A percentile compares a stretch with the other conserved stretches of the same genome.
Evolutionary conservation across 1,284 basidiomycete species (phyloP).

Genomic region (Paramarasmius palmivorus): DNA sequence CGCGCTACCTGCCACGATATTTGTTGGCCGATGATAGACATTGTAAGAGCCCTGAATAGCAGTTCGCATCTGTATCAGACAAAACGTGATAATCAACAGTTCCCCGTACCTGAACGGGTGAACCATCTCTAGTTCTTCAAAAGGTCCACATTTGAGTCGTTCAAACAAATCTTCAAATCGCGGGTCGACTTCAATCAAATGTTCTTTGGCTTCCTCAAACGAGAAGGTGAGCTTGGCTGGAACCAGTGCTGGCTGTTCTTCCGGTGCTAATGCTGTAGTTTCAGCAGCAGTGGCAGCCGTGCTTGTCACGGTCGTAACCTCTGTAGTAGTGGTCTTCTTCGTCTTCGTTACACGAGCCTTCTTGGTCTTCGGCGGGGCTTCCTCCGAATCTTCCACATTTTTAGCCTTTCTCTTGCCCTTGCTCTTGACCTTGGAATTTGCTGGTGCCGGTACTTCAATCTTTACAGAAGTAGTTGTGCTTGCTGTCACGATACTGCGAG

Average conservation of each 20-base stretch:
- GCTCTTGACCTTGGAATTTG: constrained; percentile 13
- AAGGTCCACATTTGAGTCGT: constrained; percentile 70
- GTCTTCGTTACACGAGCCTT: constrained; percentile 12
- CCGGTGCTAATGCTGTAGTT: constrained; percentile 5
- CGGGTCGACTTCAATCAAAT: constrained; percentile 67
- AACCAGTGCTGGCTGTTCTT: constrained; percentile 33
- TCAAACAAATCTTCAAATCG: constrained; percentile 75
- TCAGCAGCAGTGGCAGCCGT: background rate
- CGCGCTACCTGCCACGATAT: constrained; percentile 91
- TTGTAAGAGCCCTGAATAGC: constrained; percentile 53
- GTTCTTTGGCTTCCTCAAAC: constrained; percentile 71
- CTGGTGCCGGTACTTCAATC: constrained; percentile 6
- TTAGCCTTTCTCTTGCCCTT: constrained; percentile 26
- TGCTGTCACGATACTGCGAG: constrained; percentile 20
- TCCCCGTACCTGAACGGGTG: constrained; percentile 69
- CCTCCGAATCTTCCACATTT: background rate
- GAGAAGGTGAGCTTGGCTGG: constrained; percentile 74
- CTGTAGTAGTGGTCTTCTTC: constrained; percentile 1
- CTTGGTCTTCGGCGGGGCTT: constrained; percentile 10
- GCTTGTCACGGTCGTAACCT: background rate
- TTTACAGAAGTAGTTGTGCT: constrained; percentile 12
- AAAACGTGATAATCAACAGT: constrained; percentile 2
- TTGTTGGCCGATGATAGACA: constrained; percentile 82
- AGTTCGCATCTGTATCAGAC: background rate
- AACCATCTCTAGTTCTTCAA: constrained; percentile 66